These are phyloP conservation scores for Verticillium nubilum DNA, from an alignment of 2,329 filamentous ascomycete genomes.

Conservation along the genomic window DNA sequence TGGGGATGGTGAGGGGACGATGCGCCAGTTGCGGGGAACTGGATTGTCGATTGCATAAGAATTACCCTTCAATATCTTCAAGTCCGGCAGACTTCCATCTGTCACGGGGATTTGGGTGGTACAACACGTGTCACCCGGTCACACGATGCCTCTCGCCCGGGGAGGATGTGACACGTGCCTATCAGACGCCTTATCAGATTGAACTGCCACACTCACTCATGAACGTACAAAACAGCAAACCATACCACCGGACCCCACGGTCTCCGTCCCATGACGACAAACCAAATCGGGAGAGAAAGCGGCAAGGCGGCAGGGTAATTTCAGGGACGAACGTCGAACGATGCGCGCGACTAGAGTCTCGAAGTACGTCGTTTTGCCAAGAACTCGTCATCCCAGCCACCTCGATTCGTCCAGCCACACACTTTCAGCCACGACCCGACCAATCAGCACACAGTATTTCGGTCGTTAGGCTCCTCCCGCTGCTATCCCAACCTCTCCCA, in stretches of 20 bases:
- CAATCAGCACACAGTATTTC: slow-evolving; percentile 7
- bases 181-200: no score
- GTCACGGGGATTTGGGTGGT: no score
- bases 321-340: background rate
- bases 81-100: no score
- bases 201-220: no score
- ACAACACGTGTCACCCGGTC: no score
- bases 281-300: background rate
- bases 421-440: background rate
- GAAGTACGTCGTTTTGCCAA: background rate
- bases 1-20: background rate
- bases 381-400: slow-evolving; percentile 9
- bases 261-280: background rate
- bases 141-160: no score
- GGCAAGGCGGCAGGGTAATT: background rate
- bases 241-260: background rate
- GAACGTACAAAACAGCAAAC: background rate
- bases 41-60: background rate
- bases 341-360: background rate
- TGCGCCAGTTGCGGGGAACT: background rate
- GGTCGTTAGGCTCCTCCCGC: background rate
- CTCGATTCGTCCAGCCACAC: slow-evolving; percentile 10
- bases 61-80: background rate
- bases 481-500: slow-evolving; percentile 4
- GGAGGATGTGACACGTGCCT: no score